phyloP scores from a whole-genome alignment of 208 protist species.

The Wallacemonas collosoma region DNA sequence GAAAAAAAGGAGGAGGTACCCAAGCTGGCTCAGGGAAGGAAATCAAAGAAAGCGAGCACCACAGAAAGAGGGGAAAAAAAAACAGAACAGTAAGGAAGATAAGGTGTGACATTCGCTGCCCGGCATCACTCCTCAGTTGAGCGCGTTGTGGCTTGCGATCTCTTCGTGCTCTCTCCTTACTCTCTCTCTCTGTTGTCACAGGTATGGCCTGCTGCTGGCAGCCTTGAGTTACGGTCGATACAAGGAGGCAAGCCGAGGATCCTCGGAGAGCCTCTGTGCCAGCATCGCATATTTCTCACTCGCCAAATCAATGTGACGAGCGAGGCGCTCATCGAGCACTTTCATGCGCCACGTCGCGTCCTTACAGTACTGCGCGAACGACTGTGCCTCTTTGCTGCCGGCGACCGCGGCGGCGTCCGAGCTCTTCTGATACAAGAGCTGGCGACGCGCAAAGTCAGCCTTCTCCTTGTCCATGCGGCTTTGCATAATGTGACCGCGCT shows the following conservation, averaged over 20 bases:
- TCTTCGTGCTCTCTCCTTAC: background rate
- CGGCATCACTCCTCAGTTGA: no score
- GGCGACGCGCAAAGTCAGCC: constrained; percentile 75
- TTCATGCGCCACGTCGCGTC: constrained; percentile 92
- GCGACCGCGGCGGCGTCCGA: constrained; percentile 59
- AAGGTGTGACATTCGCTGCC: no score
- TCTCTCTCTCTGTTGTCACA: background rate
- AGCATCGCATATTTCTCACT: constrained; percentile 86
- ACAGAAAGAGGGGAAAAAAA: no score
- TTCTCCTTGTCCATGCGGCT: constrained; percentile 88
- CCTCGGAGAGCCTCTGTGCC: constrained; percentile 72
- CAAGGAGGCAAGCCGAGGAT: constrained; percentile 66
- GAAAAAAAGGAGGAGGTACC: no score
- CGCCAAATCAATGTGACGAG: constrained; percentile 85
- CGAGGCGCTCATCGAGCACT: constrained; percentile 86
- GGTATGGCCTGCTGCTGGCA: background rate
- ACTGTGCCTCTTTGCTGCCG: constrained; percentile 74
- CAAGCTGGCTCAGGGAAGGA: no score
- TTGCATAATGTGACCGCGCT: constrained; percentile 92
- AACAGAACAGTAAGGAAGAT: no score
- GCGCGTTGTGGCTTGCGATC: background rate
- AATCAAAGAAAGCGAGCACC: no score
- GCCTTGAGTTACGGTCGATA: constrained; percentile 31
- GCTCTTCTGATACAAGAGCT: constrained; percentile 78
- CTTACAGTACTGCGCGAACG: constrained; percentile 87